phyloP scores from a whole-genome alignment of 2,329 filamentous ascomycete species.

The Monosporascus sp. region DNA sequence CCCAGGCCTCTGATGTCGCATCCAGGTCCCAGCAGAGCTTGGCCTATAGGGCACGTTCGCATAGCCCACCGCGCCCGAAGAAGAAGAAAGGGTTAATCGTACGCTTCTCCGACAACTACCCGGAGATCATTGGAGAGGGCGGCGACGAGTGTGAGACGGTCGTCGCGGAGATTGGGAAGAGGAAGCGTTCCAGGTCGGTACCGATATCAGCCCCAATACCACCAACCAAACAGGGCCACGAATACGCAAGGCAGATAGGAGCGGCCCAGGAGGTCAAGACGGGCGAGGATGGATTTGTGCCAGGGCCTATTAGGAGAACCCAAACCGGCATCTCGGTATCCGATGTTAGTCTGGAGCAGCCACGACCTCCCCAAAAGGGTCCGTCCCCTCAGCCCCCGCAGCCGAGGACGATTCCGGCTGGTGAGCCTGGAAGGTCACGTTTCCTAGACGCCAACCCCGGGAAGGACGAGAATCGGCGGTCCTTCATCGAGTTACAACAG shows the following conservation, averaged over 20 bases:
- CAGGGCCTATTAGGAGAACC: conserved; percentile 49
- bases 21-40: conserved; percentile 39
- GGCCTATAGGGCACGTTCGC: conserved; percentile 35
- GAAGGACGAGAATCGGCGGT: conserved; percentile 49
- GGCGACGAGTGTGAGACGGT: conserved; percentile 79
- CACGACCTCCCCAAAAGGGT: conserved; percentile 8
- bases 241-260: conserved; percentile 20
- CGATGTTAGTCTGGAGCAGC: conserved; percentile 13
- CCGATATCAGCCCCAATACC: conserved; percentile 27
- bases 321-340: conserved; percentile 49
- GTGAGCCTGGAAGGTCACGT: conserved; percentile 23
- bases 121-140: conserved; percentile 83
- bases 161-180: conserved; percentile 63
- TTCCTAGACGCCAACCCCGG: conserved; percentile 31
- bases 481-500: conserved; percentile 53
- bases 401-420: conserved; percentile 26
- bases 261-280: conserved; percentile 21
- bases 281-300: conserved; percentile 42
- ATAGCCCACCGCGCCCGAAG: conserved; percentile 43
- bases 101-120: conserved; percentile 64
- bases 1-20: conserved; percentile 45
- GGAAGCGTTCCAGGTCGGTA: conserved; percentile 39
- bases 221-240: conserved; percentile 23
- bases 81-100: conserved; percentile 63
- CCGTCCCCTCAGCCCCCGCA: conserved; percentile 17